Evolutionary conservation across 352 stramenopile genomes (phyloP), one percentile per base, ranked within the genome.

Genomic region (Pythium brassicae): DNA sequence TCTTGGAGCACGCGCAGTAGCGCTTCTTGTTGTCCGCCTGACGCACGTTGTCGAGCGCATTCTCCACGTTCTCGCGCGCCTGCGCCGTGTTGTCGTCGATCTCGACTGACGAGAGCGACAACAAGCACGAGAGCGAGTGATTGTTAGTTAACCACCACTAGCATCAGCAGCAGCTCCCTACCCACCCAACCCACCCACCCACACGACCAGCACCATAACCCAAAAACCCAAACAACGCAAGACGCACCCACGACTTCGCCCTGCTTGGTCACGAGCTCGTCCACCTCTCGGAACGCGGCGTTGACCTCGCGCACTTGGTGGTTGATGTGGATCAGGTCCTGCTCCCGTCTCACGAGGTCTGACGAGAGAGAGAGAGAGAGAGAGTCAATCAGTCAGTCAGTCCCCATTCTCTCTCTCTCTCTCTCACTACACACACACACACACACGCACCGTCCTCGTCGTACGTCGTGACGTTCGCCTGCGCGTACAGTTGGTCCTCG

Each of bases 321-420:
- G 56, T 86, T 88, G 53, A 88, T 88, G 64, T 86, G 78, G 14
- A 88, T 53, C 53, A 88, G 78, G 55, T 88, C 78, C 61, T 86
- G 73, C 48, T 88, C 78, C 54, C 78, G 69, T 58, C 78, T 73
- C 15, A 68, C 50, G 53, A 88, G 46, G 53, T 88, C 78, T 85
- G 22, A 4, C 12, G 15, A 35, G 19, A 58, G 14, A 15, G n/a
- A 60, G 19, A 59, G 20, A 69, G 42, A 26, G 23, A 67, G n/a
- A 48, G 32, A 37, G 32, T 11, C 32, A 37, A 11, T 22, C 15
- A 19, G 19, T 44, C 15, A 44, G 19, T n/a, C 37, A 1, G 14
- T 43, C 2, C 19, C 37, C 14, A 11, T 11, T 8, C 32, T 14
- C 32, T 37, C 32, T 7, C 32, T 2, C 2, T 37, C 5, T 7